Conservation (phyloP, 805 yeast genomes). For the Candida yuanshanica region DNA sequence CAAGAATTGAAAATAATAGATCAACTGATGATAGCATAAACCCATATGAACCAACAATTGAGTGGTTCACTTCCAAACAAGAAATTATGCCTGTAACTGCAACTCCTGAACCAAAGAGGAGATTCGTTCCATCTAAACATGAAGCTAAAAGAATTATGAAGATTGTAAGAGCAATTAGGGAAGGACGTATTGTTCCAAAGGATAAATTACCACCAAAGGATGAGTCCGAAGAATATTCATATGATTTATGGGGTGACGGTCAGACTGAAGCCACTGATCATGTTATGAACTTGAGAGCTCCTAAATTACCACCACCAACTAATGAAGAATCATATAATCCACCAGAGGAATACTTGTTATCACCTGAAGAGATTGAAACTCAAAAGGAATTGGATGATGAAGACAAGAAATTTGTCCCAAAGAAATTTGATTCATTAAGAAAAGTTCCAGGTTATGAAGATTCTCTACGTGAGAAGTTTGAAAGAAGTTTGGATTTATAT, state of each 20-base stretch:
- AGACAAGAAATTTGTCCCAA: constrained; percentile 64
- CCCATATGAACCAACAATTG: constrained; percentile 91
- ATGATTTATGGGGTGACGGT: constrained; percentile 84
- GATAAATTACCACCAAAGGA: constrained; percentile 45
- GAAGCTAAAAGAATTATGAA: constrained; percentile 97
- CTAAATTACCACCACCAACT: constrained; percentile 93
- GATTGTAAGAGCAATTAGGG: constrained; percentile 92
- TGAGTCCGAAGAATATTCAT: constrained; percentile 46
- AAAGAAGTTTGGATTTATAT: constrained; percentile 88
- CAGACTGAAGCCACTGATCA: constrained; percentile 62
- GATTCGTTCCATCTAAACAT: constrained; percentile 94
- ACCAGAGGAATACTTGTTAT: constrained; percentile 86
- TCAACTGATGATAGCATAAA: constrained; percentile 72
- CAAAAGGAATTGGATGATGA: constrained; percentile 74
- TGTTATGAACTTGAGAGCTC: constrained; percentile 89
- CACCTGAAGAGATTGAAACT: constrained; percentile 75
- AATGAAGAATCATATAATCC: constrained; percentile 97
- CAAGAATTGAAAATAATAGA: constrained; percentile 80
- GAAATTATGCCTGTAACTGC: constrained; percentile 92
- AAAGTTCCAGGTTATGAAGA: constrained; percentile 92
- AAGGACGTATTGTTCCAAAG: constrained; percentile 87
- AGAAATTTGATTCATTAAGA: constrained; percentile 75
- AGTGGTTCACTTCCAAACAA: constrained; percentile 85
- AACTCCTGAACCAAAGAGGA: constrained; percentile 93
- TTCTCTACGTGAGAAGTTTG: constrained; percentile 83